These are phyloP conservation scores for Acrasis kona DNA, from an alignment of 78 protist species.

Conservation along the genomic window DNA sequence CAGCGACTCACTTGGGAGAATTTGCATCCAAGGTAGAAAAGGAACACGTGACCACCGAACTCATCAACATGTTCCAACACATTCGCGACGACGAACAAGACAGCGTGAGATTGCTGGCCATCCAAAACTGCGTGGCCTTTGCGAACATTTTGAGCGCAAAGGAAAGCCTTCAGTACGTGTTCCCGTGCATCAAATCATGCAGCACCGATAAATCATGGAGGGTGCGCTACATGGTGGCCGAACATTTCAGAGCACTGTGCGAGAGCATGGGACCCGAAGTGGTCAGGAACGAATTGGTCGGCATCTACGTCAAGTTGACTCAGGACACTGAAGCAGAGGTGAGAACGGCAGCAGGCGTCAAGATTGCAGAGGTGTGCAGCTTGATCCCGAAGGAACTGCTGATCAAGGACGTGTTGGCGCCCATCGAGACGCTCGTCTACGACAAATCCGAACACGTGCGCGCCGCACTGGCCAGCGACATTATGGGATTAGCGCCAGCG, in stretches of 20 bases:
- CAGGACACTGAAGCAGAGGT: constrained; percentile 95
- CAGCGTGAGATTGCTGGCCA: constrained; percentile 85
- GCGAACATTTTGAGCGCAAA: constrained; percentile 40
- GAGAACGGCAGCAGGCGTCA: constrained; percentile 85
- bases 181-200: constrained; percentile 48
- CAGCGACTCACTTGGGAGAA: constrained; percentile 60
- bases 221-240: constrained; percentile 91
- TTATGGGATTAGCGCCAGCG: constrained; percentile 71
- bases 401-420: constrained; percentile 40
- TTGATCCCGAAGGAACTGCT: constrained; percentile 22
- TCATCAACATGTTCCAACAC: constrained; percentile 64
- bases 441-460: constrained; percentile 87
- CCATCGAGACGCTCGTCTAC: constrained; percentile 45
- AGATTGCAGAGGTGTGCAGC: constrained; percentile 48
- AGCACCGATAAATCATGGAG: constrained; percentile 88
- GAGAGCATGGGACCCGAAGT: constrained; percentile 49
- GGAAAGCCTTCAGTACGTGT: constrained; percentile 43
- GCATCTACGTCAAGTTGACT: constrained; percentile 42
- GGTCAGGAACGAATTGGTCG: constrained; percentile 45
- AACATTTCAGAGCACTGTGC: constrained; percentile 35
- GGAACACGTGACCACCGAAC: constrained; percentile 40
- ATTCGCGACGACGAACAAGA: constrained; percentile 87
- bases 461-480: constrained; percentile 75
- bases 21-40: constrained; percentile 55
- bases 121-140: constrained; percentile 68